A percentile compares a stretch with the other conserved stretches of the same genome.
phyloP scores from a whole-genome alignment of 2,329 filamentous ascomycete genomes.

The Paradendryphiella salina region DNA sequence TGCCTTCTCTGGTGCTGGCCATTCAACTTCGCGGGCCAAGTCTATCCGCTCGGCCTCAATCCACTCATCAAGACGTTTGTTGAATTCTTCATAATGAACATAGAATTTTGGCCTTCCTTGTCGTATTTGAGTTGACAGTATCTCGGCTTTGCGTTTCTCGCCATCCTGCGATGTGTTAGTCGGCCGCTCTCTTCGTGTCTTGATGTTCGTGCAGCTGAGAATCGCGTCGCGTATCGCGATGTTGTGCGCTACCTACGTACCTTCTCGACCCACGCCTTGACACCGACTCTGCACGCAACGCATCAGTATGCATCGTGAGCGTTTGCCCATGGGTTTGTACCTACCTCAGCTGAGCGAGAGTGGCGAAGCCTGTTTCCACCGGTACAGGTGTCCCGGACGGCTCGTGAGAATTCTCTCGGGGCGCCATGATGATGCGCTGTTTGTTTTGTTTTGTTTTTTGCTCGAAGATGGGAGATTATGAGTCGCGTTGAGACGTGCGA shows the following conservation, averaged over 20 bases:
- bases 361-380: slow-evolving; percentile 78
- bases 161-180: slow-evolving; percentile 63
- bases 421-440: slow-evolving; percentile 53
- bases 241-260: slow-evolving; percentile 50
- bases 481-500: slow-evolving; percentile 33
- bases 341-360: slow-evolving; percentile 78
- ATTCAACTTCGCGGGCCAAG: slow-evolving; percentile 88
- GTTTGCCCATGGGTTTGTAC: slow-evolving; percentile 45
- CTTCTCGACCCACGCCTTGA: slow-evolving; percentile 70
- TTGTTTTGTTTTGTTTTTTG: too few relatives aligned
- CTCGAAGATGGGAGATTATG: slow-evolving; percentile 23
- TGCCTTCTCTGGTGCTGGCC: slow-evolving; percentile 87
- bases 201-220: slow-evolving; percentile 19
- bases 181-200: slow-evolving; percentile 1
- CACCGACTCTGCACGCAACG: slow-evolving; percentile 59
- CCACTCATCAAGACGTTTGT: slow-evolving; percentile 90
- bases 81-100: slow-evolving; percentile 98
- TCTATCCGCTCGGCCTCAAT: slow-evolving; percentile 81
- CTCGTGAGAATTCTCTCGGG: slow-evolving; percentile 59
- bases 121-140: slow-evolving; percentile 88
- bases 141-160: slow-evolving; percentile 87
- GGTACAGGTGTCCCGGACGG: slow-evolving; percentile 60
- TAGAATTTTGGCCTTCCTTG: slow-evolving; percentile 90
- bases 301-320: slow-evolving; percentile 35
- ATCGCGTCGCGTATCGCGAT: slow-evolving; percentile 9